phyloP scores from a whole-genome alignment of 73 alveolate genomes.

The Blepharisma stoltei region DNA sequence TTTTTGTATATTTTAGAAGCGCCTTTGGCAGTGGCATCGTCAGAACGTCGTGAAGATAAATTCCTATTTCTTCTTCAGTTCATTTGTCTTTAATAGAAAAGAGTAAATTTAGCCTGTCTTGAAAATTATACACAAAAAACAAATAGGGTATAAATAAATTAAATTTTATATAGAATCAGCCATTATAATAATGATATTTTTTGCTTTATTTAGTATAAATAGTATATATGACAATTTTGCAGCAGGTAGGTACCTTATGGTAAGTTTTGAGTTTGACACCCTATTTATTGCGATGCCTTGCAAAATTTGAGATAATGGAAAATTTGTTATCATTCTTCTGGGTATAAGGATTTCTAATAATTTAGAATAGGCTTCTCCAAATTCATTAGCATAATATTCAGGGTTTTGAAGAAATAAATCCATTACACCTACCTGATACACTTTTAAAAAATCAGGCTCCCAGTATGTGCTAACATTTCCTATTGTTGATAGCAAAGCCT shows the following conservation, averaged over 20 bases:
- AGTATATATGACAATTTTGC: not conserved
- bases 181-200: too few relatives aligned
- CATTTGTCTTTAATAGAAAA: not conserved
- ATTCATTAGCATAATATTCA: not conserved
- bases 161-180: too few relatives aligned
- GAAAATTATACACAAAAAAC: too few relatives aligned
- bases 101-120: not conserved
- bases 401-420: not conserved
- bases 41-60: conserved; percentile 1
- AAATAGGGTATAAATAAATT: too few relatives aligned
- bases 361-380: not conserved
- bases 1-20: conserved; percentile 20
- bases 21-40: not conserved
- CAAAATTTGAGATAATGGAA: not conserved
- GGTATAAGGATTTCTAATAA: not conserved
- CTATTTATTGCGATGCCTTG: conserved; percentile 12
- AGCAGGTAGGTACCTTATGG: not conserved
- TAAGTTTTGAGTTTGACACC: not conserved
- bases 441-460: not conserved
- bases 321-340: not conserved
- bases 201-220: too few relatives aligned
- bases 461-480: not conserved
- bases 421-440: not conserved
- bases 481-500: not conserved
- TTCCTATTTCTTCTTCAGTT: conserved; percentile 16